Conservation (phyloP, 208 protist genomes). For the Balamuthia mandrillaris region DNA sequence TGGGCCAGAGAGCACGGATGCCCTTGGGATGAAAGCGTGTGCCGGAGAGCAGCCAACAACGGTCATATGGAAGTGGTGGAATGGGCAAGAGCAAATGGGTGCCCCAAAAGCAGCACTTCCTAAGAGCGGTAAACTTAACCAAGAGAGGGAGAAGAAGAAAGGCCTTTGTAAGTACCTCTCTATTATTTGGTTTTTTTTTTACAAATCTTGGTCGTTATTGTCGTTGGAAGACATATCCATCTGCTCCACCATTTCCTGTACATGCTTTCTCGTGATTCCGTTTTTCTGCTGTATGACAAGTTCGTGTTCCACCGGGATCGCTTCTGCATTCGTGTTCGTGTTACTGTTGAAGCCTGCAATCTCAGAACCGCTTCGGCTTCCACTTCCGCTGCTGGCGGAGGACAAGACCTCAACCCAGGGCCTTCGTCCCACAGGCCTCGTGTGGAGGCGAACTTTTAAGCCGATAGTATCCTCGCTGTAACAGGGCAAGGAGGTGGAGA, state of each 20-base stretch:
- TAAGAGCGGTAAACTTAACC: no score
- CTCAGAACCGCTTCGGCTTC: neutral
- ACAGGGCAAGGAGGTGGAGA: neutral
- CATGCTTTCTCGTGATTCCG: slow-evolving; percentile 9
- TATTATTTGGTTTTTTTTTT: no score
- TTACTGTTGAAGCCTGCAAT: no score
- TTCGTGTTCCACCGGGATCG: neutral
- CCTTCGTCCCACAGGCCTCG: neutral
- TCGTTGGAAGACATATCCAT: no score
- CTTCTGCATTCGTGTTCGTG: no score
- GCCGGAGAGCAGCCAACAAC: neutral
- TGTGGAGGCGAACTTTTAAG: neutral
- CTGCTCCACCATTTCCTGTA: neutral
- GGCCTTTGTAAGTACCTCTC: no score
- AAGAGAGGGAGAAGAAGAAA: no score
- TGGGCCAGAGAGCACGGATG: neutral
- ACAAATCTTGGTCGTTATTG: no score
- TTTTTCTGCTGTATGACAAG: slow-evolving; percentile 10
- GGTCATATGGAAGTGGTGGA: neutral
- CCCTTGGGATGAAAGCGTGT: neutral
- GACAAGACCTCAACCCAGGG: neutral
- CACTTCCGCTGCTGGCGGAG: neutral
- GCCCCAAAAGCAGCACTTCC: no score
- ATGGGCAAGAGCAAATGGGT: neutral
- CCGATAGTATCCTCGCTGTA: slow-evolving; percentile 2